Evolutionary conservation across 2,329 filamentous ascomycete species (phyloP).

Genomic region (Uncinocarpus reesii): DNA sequence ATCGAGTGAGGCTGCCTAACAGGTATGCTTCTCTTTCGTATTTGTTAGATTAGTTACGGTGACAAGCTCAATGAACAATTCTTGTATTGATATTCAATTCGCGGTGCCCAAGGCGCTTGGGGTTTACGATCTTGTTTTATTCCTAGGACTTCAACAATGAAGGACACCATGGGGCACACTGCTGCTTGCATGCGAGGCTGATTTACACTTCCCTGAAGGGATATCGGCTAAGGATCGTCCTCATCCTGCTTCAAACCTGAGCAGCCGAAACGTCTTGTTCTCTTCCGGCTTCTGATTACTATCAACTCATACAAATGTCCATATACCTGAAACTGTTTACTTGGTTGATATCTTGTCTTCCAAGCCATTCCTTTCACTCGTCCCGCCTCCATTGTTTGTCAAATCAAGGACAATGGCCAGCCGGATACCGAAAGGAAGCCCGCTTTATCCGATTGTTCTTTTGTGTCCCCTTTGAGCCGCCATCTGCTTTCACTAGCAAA

Average conservation of each 20-base stretch:
- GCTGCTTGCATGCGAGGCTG: not conserved
- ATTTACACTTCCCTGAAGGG: not conserved
- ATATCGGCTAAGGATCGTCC: too few species aligned
- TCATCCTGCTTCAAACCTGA: too few species aligned
- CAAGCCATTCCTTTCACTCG: not conserved
- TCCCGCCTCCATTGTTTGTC: slow-evolving; percentile 4
- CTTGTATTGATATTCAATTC: not conserved
- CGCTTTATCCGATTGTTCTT: not conserved
- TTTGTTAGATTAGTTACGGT: slow-evolving; percentile 7
- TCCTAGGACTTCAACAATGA: not conserved
- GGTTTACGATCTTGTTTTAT: slow-evolving; percentile 1
- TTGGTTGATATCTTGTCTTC: not conserved
- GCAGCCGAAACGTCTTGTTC: too few species aligned
- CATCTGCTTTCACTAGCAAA: slow-evolving; percentile 8
- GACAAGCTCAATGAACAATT: not conserved
- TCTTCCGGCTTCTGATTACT: too few species aligned
- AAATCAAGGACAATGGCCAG: not conserved
- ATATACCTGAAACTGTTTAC: too few species aligned
- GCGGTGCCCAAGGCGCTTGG: not conserved
- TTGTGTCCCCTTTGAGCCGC: not conserved
- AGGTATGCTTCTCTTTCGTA: slow-evolving; percentile 1
- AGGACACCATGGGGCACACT: too few species aligned
- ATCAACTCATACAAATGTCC: too few species aligned
- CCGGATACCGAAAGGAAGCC: not conserved
- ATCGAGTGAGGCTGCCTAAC: slow-evolving; percentile 8